phyloP scores from a whole-genome alignment of 495 filamentous ascomycete genomes.

The Acidiella bohemica region DNA sequence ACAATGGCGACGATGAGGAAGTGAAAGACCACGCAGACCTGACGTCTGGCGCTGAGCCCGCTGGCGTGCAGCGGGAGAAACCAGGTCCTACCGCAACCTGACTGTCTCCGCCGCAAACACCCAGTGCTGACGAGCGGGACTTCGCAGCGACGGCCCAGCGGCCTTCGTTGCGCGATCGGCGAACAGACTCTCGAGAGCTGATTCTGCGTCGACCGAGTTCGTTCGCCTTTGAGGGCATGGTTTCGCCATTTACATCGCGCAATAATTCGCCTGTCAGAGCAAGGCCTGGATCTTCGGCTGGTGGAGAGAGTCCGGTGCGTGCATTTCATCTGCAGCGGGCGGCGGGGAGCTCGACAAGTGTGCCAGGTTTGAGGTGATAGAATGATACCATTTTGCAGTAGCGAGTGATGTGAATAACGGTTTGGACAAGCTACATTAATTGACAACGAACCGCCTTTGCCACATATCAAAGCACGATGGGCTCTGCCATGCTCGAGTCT shows the following conservation, averaged over 20 bases:
- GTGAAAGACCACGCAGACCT: background rate
- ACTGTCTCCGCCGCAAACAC: no score
- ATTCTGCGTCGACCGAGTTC: background rate
- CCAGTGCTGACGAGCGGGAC: no score
- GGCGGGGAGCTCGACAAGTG: conserved; percentile 4
- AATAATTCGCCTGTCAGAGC: background rate
- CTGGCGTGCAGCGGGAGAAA: background rate
- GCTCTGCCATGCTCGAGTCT: no score
- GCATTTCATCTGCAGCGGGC: conserved; percentile 1
- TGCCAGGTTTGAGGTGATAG: conserved; percentile 9
- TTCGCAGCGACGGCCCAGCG: no score
- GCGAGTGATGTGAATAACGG: no score
- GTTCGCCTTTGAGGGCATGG: background rate
- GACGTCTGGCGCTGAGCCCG: conserved; percentile 3
- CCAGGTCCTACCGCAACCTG: no score
- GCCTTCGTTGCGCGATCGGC: background rate
- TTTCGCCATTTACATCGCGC: background rate
- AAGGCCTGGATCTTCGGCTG: background rate
- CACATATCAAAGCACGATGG: no score
- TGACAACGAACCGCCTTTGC: no score
- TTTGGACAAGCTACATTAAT: no score
- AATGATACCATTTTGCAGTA: conserved; percentile 13
- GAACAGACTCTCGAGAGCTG: conserved; percentile 2
- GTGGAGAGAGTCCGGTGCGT: conserved; percentile 6
- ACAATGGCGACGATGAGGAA: background rate